phyloP scores from a whole-genome alignment of 371 early-diverging fungal species.

The Paraphysoderma sedebokerense region DNA sequence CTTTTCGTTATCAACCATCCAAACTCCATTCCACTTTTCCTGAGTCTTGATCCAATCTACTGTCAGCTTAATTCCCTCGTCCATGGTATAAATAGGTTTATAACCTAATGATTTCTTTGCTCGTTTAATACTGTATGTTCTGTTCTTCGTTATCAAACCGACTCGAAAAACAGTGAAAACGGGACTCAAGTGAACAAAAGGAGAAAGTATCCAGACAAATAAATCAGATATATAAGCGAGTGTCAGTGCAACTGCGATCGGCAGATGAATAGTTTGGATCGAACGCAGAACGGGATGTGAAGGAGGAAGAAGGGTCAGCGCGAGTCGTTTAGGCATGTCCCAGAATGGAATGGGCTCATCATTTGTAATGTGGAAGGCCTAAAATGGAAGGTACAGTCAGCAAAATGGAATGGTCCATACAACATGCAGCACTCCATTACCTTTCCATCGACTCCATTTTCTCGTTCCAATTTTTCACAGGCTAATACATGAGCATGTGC shows the following conservation, averaged over 20 bases:
- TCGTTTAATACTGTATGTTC: background rate
- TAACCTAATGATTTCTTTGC: background rate
- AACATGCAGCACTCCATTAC: constrained; percentile 16
- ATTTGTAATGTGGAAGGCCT: constrained; percentile 82
- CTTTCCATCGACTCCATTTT: constrained; percentile 9
- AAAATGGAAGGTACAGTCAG: background rate
- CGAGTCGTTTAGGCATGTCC: constrained; percentile 33
- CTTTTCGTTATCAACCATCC: too few relatives aligned
- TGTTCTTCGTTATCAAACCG: background rate
- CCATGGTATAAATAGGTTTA: background rate
- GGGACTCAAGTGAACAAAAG: background rate
- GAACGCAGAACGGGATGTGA: background rate
- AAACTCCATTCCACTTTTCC: background rate
- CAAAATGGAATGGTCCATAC: background rate
- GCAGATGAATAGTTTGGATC: background rate
- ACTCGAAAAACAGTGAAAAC: background rate
- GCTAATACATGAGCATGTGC: constrained; percentile 82
- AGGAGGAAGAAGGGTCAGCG: background rate
- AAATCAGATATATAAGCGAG: background rate
- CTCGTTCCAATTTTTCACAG: constrained; percentile 42
- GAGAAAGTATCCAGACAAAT: background rate
- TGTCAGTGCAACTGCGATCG: background rate
- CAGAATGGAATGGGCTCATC: constrained; percentile 85
- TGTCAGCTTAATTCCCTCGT: background rate
- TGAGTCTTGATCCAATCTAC: background rate